Conservation (phyloP, 495 filamentous ascomycete genomes). For the Hypoxylon crocopeplum region DNA sequence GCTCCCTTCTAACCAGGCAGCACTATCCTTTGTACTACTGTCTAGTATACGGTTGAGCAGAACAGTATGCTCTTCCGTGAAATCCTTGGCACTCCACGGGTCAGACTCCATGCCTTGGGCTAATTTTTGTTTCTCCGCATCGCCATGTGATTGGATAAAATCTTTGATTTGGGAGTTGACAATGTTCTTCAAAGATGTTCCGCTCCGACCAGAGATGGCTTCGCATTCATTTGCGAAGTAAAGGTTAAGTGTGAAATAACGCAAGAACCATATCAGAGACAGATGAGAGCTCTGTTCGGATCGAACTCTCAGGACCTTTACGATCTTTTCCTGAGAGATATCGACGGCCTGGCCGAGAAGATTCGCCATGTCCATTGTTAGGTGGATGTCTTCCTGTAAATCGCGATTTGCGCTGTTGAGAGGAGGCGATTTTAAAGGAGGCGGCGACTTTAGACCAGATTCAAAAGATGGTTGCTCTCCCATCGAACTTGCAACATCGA, state of each 20-base stretch:
- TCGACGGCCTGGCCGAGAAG: conserved; percentile 95
- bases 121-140: conserved; percentile 77
- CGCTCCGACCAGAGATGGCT: conserved; percentile 88
- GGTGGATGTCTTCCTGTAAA: conserved; percentile 80
- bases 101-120: conserved; percentile 88
- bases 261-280: conserved; percentile 78
- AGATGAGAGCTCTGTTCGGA: conserved; percentile 80
- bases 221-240: conserved; percentile 98
- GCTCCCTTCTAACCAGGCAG: conserved; percentile 73
- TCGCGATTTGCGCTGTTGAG: conserved; percentile 49
- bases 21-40: conserved; percentile 79
- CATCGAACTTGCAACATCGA: conserved; percentile 89
- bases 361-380: conserved; percentile 88
- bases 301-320: conserved; percentile 89
- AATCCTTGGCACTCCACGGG: conserved; percentile 89
- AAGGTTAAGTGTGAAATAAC: conserved; percentile 92
- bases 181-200: conserved; percentile 81
- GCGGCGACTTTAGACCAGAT: conserved; percentile 52
- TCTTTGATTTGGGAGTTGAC: conserved; percentile 92
- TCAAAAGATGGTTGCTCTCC: conserved; percentile 43
- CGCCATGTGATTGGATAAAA: conserved; percentile 78
- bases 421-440: conserved; percentile 43
- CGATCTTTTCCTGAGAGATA: conserved; percentile 88
- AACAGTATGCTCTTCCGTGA: conserved; percentile 68
- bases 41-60: conserved; percentile 73